Evolutionary conservation across 2,329 filamentous ascomycete species (phyloP), one percentile per base, ranked within the genome.

Genomic region (Colletotrichum sp.): DNA sequence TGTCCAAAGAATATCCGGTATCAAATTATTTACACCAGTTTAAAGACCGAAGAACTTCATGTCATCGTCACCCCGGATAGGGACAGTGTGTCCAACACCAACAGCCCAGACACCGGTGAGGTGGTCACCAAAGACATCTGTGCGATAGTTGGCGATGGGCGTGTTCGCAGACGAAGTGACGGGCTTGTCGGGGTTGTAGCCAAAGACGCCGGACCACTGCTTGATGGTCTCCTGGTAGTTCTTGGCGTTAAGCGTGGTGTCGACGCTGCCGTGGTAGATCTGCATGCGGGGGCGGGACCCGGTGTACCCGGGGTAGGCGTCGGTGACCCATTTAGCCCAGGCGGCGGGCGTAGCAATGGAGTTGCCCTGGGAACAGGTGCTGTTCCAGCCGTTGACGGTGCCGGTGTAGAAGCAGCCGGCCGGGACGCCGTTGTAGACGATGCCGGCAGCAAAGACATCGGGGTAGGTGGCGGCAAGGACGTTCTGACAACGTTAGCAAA

Each of bases 151-250:
- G 34, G 78, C 79, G 71, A 83, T 81, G 13, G 85, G 86, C 13
- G 72, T 80, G 76, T 86, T 84, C n/a, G 79, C 76, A 13, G 79
- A 75, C 1, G 81, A 82, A 36, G 78, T 79, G 3, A 79, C 79
- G 2, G 85, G 81, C 15, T 80, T 81, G 68, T 83, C 80, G 1
- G 79, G 79, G 72, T 76, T 75, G 22, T 85, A 83, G 6, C 87
- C 87, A 71, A 90, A 86, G 1, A 91, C 87, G 11, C 86, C 87
- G 0, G 88, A 87, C 89, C 89, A 91, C 81, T 90, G 86, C 83
- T 91, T 90, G 77, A 90, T 88, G 57, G 88, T 87, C 83, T 92
- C 91, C 36, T 90, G 81, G 79, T 91, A 91, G 81, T 92, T 92
- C 77, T 87, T 85, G 1, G 87, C 88, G 27, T 85, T 83, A 7